Evolutionary conservation across 2,329 filamentous ascomycete species (phyloP).

Genomic region (Stemphylium vesicarium): DNA sequence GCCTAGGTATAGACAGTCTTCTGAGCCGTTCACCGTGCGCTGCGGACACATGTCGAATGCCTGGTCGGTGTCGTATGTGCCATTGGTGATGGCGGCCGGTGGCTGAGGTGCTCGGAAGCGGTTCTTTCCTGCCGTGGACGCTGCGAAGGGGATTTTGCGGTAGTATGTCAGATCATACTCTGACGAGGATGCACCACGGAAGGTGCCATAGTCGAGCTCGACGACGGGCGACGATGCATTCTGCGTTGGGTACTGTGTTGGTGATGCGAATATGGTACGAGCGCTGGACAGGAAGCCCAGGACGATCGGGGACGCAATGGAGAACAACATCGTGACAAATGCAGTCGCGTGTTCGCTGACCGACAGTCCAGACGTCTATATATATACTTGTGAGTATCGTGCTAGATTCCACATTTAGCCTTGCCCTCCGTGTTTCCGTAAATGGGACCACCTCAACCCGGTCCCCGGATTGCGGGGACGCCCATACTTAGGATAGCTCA

Average conservation of each 20-base stretch:
- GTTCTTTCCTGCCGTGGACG: slow-evolving; percentile 63
- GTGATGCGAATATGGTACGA: slow-evolving; percentile 16
- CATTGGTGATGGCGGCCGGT: slow-evolving; percentile 55
- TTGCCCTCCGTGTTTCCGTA: slow-evolving; percentile 34
- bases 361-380: neutral
- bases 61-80: slow-evolving; percentile 62
- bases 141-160: slow-evolving; percentile 66
- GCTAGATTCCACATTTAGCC: slow-evolving; percentile 22
- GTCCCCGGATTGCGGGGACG: slow-evolving; percentile 26
- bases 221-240: slow-evolving; percentile 29
- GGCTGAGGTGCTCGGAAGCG: slow-evolving; percentile 68
- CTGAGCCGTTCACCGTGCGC: slow-evolving; percentile 61
- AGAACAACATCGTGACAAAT: slow-evolving; percentile 21
- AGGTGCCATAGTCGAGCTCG: slow-evolving; percentile 50
- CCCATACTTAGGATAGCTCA: slow-evolving; percentile 6
- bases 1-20: slow-evolving; percentile 68
- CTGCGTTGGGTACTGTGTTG: slow-evolving; percentile 1
- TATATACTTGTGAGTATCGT: neutral
- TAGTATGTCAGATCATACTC: slow-evolving; percentile 65
- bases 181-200: slow-evolving; percentile 59
- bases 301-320: neutral
- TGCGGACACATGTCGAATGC: slow-evolving; percentile 66
- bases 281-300: slow-evolving; percentile 14
- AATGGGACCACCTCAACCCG: slow-evolving; percentile 15
- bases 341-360: neutral